These are phyloP conservation scores for Phytophthora tentaculata DNA, from an alignment of 352 stramenopile species.

Conservation along the genomic window DNA sequence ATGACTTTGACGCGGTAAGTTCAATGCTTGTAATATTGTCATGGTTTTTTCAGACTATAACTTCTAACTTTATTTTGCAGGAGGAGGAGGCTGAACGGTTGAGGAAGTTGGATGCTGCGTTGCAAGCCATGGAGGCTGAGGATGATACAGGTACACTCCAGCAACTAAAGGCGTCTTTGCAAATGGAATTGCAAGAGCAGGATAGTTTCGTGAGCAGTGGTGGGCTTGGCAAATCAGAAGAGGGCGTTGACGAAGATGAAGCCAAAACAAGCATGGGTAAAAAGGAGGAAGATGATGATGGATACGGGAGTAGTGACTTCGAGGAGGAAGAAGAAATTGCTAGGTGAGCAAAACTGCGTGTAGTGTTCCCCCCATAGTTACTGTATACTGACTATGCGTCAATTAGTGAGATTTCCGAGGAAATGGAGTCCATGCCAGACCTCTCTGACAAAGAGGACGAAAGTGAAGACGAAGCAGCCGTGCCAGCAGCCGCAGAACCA, in stretches of 20 bases:
- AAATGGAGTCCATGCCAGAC: slow-evolving; percentile 63
- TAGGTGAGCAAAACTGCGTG: slow-evolving; percentile 47
- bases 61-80: slow-evolving; percentile 20
- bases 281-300: slow-evolving; percentile 46
- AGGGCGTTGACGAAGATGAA: slow-evolving; percentile 18
- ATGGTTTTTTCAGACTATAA: not conserved
- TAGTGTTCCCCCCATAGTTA: not conserved
- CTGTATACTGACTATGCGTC: no score
- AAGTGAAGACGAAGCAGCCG: slow-evolving; percentile 16
- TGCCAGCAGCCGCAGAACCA: slow-evolving; percentile 3
- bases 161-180: slow-evolving; percentile 75
- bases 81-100: slow-evolving; percentile 66
- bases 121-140: slow-evolving; percentile 87
- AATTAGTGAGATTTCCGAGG: slow-evolving; percentile 63
- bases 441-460: slow-evolving; percentile 57
- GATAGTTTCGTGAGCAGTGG: slow-evolving; percentile 40
- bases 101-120: slow-evolving; percentile 70
- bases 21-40: not conserved
- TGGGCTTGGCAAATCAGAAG: slow-evolving; percentile 15
- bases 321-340: slow-evolving; percentile 80
- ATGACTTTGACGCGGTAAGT: slow-evolving; percentile 65
- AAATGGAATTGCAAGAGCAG: slow-evolving; percentile 63
- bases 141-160: slow-evolving; percentile 82
- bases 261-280: slow-evolving; percentile 6
- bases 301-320: slow-evolving; percentile 86